Conservation (phyloP, 352 stramenopile genomes). For the Phytophthora pisi region DNA sequence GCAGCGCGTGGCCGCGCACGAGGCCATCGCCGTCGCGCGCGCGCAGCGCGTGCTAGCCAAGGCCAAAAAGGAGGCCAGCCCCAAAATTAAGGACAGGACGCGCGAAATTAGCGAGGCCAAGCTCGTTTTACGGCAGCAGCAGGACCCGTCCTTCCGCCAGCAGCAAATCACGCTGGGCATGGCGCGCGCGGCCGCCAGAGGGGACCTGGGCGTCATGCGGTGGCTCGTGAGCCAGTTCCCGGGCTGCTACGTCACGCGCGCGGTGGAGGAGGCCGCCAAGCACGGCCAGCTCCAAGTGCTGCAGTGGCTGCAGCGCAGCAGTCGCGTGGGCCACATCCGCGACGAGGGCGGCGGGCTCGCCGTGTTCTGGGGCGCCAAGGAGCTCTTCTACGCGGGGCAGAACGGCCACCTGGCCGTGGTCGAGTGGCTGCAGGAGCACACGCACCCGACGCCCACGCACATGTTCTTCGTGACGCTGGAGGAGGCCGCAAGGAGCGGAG, state of each 20-base stretch:
- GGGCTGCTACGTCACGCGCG: constrained; percentile 36
- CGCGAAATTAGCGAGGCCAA: not conserved
- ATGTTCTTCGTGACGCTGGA: constrained; percentile 50
- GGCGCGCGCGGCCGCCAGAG: constrained; percentile 34
- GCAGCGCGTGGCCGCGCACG: constrained; percentile 25
- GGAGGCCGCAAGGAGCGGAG: constrained; percentile 38
- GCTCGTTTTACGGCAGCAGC: constrained; percentile 2
- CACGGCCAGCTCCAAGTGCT: constrained; percentile 43
- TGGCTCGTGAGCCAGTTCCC: constrained; percentile 37
- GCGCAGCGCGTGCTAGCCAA: not conserved
- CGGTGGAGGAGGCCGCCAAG: constrained; percentile 38
- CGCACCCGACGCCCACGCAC: constrained; percentile 39
- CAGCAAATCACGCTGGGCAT: constrained; percentile 36
- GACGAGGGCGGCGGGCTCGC: constrained; percentile 16
- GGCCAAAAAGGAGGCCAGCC: no score
- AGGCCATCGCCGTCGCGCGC: not conserved
- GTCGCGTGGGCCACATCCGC: constrained; percentile 15
- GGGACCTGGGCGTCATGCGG: constrained; percentile 36
- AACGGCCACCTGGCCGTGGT: constrained; percentile 37
- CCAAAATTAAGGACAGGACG: no score
- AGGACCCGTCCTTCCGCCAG: constrained; percentile 35
- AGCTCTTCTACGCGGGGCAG: constrained; percentile 46
- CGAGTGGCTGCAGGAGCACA: constrained; percentile 46
- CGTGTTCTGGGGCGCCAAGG: constrained; percentile 42
- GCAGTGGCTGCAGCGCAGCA: constrained; percentile 35